These are phyloP conservation scores for Rhododendron griersonianum DNA, from an alignment of 148 eudicot species.

Conservation along the genomic window DNA sequence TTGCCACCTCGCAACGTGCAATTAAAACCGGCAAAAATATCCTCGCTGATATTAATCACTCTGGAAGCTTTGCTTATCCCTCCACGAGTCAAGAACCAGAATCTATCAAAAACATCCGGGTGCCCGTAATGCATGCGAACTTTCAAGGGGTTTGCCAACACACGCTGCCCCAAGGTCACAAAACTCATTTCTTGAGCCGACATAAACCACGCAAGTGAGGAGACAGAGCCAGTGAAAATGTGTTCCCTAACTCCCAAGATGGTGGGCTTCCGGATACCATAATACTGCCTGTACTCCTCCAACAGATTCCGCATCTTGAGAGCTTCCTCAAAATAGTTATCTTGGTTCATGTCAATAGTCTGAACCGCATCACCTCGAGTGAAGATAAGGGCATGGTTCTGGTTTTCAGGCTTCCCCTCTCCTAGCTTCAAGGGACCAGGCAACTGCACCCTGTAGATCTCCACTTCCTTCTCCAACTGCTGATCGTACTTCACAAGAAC, in stretches of 20 bases:
- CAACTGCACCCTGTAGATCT: slow-evolving; percentile 77
- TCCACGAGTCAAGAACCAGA: slow-evolving; percentile 91
- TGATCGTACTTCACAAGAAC: slow-evolving; percentile 94
- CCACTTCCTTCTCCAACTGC: slow-evolving; percentile 70
- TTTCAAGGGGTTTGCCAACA: slow-evolving; percentile 86
- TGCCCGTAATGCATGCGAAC: slow-evolving; percentile 95
- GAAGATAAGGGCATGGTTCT: slow-evolving; percentile 87
- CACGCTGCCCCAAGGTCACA: slow-evolving; percentile 96
- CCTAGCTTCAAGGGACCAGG: slow-evolving; percentile 95
- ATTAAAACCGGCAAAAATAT: slow-evolving; percentile 94
- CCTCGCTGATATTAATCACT: slow-evolving; percentile 90
- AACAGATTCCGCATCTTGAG: slow-evolving; percentile 84
- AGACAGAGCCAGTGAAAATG: slow-evolving; percentile 87
- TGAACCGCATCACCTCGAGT: slow-evolving; percentile 95
- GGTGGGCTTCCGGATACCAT: slow-evolving; percentile 87
- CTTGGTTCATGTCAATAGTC: slow-evolving; percentile 98
- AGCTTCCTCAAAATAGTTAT: slow-evolving; percentile 92
- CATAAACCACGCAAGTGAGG: slow-evolving; percentile 96
- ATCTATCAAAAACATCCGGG: slow-evolving; percentile 91
- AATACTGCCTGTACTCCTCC: slow-evolving; percentile 64
- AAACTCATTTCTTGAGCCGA: slow-evolving; percentile 91
- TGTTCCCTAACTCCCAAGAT: slow-evolving; percentile 90
- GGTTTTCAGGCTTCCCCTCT: slow-evolving; percentile 97
- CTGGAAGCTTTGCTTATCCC: slow-evolving; percentile 90
- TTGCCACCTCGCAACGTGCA: slow-evolving; percentile 89